Base-by-base conservation (phyloP, 768 basidiomycete species). In the Amanita thiersii region DNA sequence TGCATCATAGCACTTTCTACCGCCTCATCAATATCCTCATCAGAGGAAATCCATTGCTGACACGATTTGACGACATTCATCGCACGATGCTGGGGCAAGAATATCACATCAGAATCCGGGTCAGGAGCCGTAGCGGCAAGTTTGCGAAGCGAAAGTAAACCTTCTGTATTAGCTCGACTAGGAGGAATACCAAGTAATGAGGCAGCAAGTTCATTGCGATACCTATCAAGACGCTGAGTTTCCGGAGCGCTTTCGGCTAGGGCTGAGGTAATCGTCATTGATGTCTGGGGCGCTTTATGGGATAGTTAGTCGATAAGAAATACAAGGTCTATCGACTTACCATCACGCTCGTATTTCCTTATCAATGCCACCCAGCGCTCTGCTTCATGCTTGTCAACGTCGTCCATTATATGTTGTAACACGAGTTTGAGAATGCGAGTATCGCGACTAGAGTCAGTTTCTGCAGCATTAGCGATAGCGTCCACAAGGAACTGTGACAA, bases 131-230 rank as follows among this genome's bases (percentile, higher is more conserved):
- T 65, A 1, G 83, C 81, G 0, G 71, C 69, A 12, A 97, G 70
- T 18, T 79, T 70, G 7, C 84, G 74, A 5, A 97, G 69, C 1
- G 76, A 58, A 18, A 76, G 56, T 3, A 94, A 64, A 1, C 91
- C 93, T 7, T 78, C 73, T 0, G 70, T 71, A 46, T 81, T 77
- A n/a, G 79, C 80, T 32, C 77, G 74, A 4, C 59, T 51, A 0
- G 82, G 56, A 1, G 72, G 71, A 10, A 96, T 68, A 17, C 83
- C 85, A 0, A 86, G 63, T 3, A 92, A 57, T 14, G 69, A 70
- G n/a, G 88, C 83, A 0, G 94, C 93, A 7, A 93, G 70, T 59
- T 96, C 91, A 56, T 93, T 96, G 14, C 92, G 76, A 53, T 84
- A 86, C 14, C 88, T 72, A 50, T 86, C 82, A 17, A 94, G 69